Conservation (phyloP, 208 protist species). For the Plasmodiophora brassicae region DNA sequence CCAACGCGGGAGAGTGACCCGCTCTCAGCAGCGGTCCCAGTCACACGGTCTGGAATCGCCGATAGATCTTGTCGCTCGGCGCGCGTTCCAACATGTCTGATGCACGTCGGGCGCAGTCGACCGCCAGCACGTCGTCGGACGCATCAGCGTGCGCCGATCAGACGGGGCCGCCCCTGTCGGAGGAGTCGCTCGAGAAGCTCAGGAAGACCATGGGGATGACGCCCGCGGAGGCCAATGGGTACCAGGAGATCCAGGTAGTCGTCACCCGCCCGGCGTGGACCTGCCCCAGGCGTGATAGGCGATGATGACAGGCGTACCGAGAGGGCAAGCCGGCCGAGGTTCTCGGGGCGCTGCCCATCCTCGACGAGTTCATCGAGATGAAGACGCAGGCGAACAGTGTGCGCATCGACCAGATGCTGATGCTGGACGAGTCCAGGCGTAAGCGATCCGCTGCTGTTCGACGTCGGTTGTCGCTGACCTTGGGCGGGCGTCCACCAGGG, state of each 20-base stretch:
- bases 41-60: too few species aligned
- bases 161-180: too few species aligned
- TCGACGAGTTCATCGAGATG: conserved; percentile 17
- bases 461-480: too few species aligned
- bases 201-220: not conserved
- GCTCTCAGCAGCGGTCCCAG: too few species aligned
- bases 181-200: not conserved
- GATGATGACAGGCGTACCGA: not conserved
- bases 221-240: not conserved
- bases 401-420: not conserved
- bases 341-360: not conserved
- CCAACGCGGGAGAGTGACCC: too few species aligned
- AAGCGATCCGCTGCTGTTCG: too few species aligned
- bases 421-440: too few species aligned
- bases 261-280: not conserved
- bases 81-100: too few species aligned
- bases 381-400: not conserved
- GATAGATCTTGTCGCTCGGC: too few species aligned
- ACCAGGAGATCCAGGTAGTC: not conserved
- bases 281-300: not conserved
- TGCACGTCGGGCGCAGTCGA: too few species aligned
- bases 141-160: too few species aligned
- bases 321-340: not conserved
- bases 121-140: too few species aligned
- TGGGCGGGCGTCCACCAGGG: not conserved